Percentiles rank a stretch among this genome's conserved stretches.
These are phyloP conservation scores for Xylaria sp. DNA, from an alignment of 2,329 filamentous ascomycete genomes.

Conservation along the genomic window DNA sequence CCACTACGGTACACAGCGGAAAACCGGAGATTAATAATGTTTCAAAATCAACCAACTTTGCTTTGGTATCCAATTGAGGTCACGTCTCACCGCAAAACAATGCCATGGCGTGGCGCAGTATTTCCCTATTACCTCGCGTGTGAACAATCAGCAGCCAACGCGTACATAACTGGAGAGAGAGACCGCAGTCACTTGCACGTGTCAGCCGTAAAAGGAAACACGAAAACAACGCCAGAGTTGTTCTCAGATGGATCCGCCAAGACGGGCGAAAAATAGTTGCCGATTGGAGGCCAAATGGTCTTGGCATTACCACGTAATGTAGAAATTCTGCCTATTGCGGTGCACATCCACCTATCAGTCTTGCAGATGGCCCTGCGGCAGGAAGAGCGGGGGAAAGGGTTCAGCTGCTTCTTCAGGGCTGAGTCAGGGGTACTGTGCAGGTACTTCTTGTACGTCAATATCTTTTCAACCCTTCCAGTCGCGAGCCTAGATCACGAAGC, in stretches of 20 bases:
- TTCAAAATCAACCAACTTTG: conserved; percentile 8
- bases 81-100: conserved; percentile 11
- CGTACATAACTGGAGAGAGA: neutral
- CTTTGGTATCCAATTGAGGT: conserved; percentile 16
- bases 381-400: neutral
- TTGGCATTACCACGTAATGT: conserved; percentile 19
- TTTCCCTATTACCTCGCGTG: conserved; percentile 7
- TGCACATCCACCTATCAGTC: neutral
- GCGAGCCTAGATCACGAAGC: neutral
- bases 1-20: neutral
- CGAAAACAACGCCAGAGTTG: conserved; percentile 23
- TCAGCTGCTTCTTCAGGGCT: conserved; percentile 10
- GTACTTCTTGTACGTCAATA: too few relatives aligned
- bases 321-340: too few relatives aligned
- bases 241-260: conserved; percentile 7
- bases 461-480: too few relatives aligned
- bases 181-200: conserved; percentile 18
- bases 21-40: conserved; percentile 20
- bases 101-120: conserved; percentile 19
- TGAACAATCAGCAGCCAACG: conserved; percentile 17
- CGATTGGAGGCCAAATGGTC: conserved; percentile 5
- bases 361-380: conserved; percentile 4
- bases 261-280: neutral
- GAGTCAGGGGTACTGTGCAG: neutral
- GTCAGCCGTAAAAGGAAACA: conserved; percentile 22